Evolutionary conservation across 2,329 filamentous ascomycete species (phyloP), one percentile per base, ranked within the genome.

Genomic region (Leptographium lundbergii): DNA sequence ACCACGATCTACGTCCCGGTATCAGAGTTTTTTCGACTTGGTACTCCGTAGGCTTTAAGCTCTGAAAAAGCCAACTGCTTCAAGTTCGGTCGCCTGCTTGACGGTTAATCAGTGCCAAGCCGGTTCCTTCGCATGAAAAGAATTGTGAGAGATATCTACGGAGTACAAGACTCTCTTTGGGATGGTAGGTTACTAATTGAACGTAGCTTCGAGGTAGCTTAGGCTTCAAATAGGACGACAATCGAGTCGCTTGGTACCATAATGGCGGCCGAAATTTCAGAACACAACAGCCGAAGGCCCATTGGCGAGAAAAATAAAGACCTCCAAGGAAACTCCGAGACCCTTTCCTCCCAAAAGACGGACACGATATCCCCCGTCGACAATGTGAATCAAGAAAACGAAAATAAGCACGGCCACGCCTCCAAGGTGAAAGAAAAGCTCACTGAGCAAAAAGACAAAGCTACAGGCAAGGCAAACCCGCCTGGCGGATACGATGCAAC

Each of bases 401-500:
- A 36, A 17, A 34, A 39, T 17, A 14, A n/a, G 14, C 22, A 53
- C 17, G n/a, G 10, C 48, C 25, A 1, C n/a, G 17, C 9, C 13
- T 19, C 34, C 29, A 50, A 45, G 11, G 13, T 52, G 3, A 60
- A 57, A 11, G 45, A 56, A 34, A 57, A 27, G 6, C 5, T 54
- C 7, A 39, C 36, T 3, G 47, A 55, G 29, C 42, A 60, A n/a
- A 57, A 60, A 14, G 42, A 58, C 19, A 60, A 60, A 27, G n/a
- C 54, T 22, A 29, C 36, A 10, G 57, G 53, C 34, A 61, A 65
- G 56, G 55, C 52, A 11, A 61, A 62, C 6, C 61, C 61, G 0
- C 50, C 63, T 1, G 65, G 64, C 24, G 65, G 65, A n/a, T 65
- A 63, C 36, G 65, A 66, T 47, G 7, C 29, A 4, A 95, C 89